Base-by-base conservation (phyloP, 2,329 filamentous ascomycete species). In the Blastomyces gilchristii region DNA sequence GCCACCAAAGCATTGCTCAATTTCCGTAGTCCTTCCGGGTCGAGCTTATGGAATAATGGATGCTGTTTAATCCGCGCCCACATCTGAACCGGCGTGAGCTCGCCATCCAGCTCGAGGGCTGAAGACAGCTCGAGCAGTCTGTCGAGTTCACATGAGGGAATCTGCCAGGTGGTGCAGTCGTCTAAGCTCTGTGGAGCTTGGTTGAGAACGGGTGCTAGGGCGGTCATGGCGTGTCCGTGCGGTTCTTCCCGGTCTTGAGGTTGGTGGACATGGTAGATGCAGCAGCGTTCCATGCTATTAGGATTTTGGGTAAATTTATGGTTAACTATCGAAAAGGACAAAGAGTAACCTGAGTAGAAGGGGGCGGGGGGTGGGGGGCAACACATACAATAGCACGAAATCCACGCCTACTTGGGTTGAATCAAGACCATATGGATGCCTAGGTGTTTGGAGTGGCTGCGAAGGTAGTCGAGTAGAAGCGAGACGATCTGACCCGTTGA, bases 61-160 rank as follows among this genome's bases (percentile, higher is more conserved):
- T 72, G 71, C 4, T 63, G 60, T 6, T 72, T 72, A 25, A 78
- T 70, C 28, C 69, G 63, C 54, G 72, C 69, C 76, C 76, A 78
- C 1, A 73, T 74, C 62, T 78, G 75, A 9, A 76, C 69, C 0
- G 76, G 76, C 3, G 76, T 78, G 58, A 78, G 68, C 63, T 77
- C 76, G 11, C 71, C 73, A 12, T 67, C 66, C 8, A 72, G 65
- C 28, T 67, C 65, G 14, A 72, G 63, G 7, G 67, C 64, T 7
- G 67, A 64, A 34, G 68, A 66, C 22, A 69, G 62, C 39, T 70
- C 66, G 47, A 71, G 65, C 41, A 72, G 62, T 49, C 66, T 68
- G 39, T 71, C 70, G 22, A 72, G 62, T 45, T 72, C 69, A 11
- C 66, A 64, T 2, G 70, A 67, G 3, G 71, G 70, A 18, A 72